Conservation (phyloP, 805 yeast species). For the Candida insectorum region DNA sequence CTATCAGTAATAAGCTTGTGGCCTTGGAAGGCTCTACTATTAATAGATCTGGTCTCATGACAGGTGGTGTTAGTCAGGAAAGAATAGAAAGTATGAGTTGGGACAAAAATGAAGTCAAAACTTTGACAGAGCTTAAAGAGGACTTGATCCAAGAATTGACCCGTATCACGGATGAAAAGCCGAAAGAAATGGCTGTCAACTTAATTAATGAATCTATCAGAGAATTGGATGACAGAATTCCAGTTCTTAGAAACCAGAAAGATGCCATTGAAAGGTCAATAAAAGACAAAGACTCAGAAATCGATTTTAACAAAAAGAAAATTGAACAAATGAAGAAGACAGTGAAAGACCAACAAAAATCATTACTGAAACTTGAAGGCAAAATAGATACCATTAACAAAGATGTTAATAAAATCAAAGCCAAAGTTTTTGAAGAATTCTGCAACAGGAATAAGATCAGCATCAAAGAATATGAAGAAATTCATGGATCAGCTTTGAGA, state of each 20-base stretch:
- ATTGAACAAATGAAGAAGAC: slow-evolving; percentile 10
- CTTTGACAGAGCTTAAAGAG: slow-evolving; percentile 50
- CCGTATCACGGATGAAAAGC: slow-evolving; percentile 44
- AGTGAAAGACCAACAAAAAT: slow-evolving; percentile 13
- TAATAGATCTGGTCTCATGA: slow-evolving; percentile 84
- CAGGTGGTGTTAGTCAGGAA: slow-evolving; percentile 73
- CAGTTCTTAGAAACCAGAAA: slow-evolving; percentile 42
- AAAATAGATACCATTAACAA: slow-evolving; percentile 19
- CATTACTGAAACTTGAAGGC: slow-evolving; percentile 13
- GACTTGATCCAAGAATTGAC: slow-evolving; percentile 49
- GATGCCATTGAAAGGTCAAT: slow-evolving; percentile 42
- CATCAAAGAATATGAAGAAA: slow-evolving; percentile 66
- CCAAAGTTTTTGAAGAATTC: slow-evolving; percentile 48
- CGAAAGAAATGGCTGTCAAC: slow-evolving; percentile 56
- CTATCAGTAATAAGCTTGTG: slow-evolving; percentile 61
- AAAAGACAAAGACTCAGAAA: slow-evolving; percentile 47
- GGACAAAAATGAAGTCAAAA: slow-evolving; percentile 67
- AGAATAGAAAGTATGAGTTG: slow-evolving; percentile 42
- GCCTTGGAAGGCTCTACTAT: slow-evolving; percentile 82
- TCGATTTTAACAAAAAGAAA: slow-evolving; percentile 41
- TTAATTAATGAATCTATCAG: slow-evolving; percentile 48
- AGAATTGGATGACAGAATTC: slow-evolving; percentile 37
- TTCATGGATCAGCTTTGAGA: slow-evolving; percentile 58
- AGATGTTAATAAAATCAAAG: slow-evolving; percentile 32
- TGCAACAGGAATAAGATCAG: slow-evolving; percentile 45